Evolutionary conservation across 176 grass and related monocot species (phyloP), one percentile per base, ranked within the genome.

Genomic region (Triticum monococcum): DNA sequence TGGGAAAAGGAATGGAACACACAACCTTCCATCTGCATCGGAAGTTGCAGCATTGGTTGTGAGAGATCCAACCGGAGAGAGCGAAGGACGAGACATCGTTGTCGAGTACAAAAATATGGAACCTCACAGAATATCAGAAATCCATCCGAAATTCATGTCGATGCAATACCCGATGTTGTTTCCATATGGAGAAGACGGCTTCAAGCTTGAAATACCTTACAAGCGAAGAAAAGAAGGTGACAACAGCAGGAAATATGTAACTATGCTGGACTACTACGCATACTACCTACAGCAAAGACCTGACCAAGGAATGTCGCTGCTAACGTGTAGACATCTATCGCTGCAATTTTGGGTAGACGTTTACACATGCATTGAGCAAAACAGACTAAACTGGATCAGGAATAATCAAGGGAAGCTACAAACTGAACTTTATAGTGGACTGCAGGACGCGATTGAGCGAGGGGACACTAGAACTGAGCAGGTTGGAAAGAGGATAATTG

Each of bases 401-500:
- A 28, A 60, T 0, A 68, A 89, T 5, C 87, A 89, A 71, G 26
- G 12, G 3, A 12, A 54, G 1, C 17, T 84, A 26, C 7, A 45
- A 17, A 52, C 20, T 8, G 28, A 88, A 3, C 33, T 56, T 12
- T 78, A 60, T 0, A n/a, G 17, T 1, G 50, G 64, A 18, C 3
- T 84, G 0, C 9, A 28, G 22, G 57, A 78, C 17, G 57, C 79
- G 7, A 25, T 83, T 0, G 23, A 40, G 1, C 4, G 20, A 59
- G 73, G 62, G 20, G 81, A 89, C 68, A 64, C 32, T 0, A 13
- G 16, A 36, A 64, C n/a, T 0, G 28, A 26, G 4, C 13, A 72
- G 24, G 18, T 81, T 10, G 82, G 82, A 3, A 80, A 80, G 33
- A 5, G 31, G 10, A 75, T 60, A n/a, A 67, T 89, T 50, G 5